These are phyloP conservation scores for Trichoderma polysporum DNA, from an alignment of 2,329 filamentous ascomycete genomes.

Conservation along the genomic window DNA sequence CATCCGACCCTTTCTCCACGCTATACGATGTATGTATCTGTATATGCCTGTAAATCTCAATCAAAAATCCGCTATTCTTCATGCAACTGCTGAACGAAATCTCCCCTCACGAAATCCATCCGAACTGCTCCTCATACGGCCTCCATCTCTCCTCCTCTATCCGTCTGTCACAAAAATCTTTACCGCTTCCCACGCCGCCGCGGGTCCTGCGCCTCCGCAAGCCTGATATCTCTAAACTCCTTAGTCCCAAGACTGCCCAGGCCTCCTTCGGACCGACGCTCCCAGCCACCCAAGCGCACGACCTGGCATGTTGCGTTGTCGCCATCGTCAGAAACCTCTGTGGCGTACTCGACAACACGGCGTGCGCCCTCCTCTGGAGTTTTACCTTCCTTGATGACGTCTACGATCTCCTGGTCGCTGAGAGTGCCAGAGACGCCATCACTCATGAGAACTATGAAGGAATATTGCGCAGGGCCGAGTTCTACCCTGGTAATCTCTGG, in stretches of 20 bases:
- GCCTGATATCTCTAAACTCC: constrained; percentile 83
- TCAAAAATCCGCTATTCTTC: not conserved
- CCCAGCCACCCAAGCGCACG: constrained; percentile 67
- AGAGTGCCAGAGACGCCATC: constrained; percentile 88
- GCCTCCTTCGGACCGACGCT: constrained; percentile 76
- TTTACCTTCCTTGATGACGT: constrained; percentile 88
- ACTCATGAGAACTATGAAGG: constrained; percentile 82
- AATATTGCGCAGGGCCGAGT: constrained; percentile 78
- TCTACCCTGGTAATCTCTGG: constrained; percentile 82
- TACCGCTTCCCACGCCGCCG: constrained; percentile 55
- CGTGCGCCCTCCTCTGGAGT: constrained; percentile 84
- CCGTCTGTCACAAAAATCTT: not conserved
- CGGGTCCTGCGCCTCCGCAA: constrained; percentile 77
- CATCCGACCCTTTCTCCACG: constrained; percentile 24
- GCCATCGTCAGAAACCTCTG: constrained; percentile 70
- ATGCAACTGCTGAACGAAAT: not conserved
- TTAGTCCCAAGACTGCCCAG: constrained; percentile 87
- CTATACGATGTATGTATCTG: constrained; percentile 23
- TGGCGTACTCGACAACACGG: constrained; percentile 81
- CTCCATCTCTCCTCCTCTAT: not conserved
- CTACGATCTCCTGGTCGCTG: constrained; percentile 91
- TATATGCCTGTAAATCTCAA: not conserved
- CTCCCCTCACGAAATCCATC: not conserved
- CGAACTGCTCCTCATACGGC: not conserved
- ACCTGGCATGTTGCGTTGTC: constrained; percentile 71